Base-by-base conservation (phyloP, 805 yeast genomes). In the Candida peoriensis region DNA sequence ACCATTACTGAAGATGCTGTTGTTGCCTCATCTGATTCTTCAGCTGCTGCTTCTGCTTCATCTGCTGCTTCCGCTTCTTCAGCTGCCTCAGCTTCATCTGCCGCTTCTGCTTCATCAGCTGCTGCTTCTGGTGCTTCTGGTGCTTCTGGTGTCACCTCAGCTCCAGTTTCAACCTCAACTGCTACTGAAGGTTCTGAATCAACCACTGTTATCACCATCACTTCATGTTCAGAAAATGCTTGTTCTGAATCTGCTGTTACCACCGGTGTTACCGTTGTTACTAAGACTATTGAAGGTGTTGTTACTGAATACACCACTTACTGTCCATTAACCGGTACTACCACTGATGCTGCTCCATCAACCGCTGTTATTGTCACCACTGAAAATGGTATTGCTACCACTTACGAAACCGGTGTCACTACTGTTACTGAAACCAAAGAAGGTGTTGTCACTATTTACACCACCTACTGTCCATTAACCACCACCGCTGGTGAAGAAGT, bases 131-230 rank as follows among this genome's bases (percentile, higher is more conserved):
- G 50, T 44, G 48, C 52, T 32, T 39, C 51, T 30, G 41, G 38
- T 19, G 34, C 47, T 29, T 52, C 29, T 24, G 43, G 36, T 16
- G 40, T 34, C 12, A 32, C 45, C 24, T 48, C 60, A n/a, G 25
- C 42, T 55, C 59, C 25, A 33, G 52, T 22, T 48, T 46, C 38
- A 52, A 48, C 53, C 39, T 46, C 54, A 29, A 43, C 51, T 34
- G 42, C 36, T 30, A 42, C 54, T 25, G 47, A 31, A 8, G 29
- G 21, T 20, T 29, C 42, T 5, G 30, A 34, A 22, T 34, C 45
- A 17, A 54, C 63, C 43, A 56, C 62, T 28, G 37, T 52, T 25
- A 47, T 48, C 35, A 53, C 63, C 28, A 45, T 61, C 43, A 55
- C 54, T 28, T 42, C 51, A 15, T 46, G 54, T 34, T 24, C 30